Base-by-base conservation (phyloP, 257 asterid genomes). In the Thymus quinquecostatus region DNA sequence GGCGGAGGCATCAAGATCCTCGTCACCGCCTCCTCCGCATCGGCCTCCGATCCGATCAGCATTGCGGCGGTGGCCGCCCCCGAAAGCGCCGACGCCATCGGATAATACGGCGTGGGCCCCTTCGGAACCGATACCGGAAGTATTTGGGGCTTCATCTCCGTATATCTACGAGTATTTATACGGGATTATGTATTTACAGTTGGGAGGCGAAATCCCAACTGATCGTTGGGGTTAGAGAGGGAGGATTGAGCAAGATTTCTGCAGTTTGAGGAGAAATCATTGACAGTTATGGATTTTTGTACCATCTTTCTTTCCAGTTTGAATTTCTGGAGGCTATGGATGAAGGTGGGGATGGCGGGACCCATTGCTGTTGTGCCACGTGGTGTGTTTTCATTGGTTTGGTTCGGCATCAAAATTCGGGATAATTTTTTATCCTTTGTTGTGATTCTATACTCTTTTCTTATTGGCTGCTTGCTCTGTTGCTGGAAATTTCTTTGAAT, bases 41-140 rank as follows among this genome's bases (percentile, higher is more conserved):
- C 90, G 47, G 84, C 88, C 34, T 79, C 87, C 34, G 96, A 80
- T 84, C 84, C 73, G 73, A 87, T 65, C 74, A 82, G 71, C 87
- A 81, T 71, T 75, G 87, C 57, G 60, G 75, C 78, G 7, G 81
- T 67, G 21, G 76, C 36, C 11, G 75, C 69, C 43, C 6, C 8
- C 1, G 63, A 58, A 4, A 41, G 5, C 63, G 63, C 28, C 27
- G 43, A 3, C 3, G 2, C 44, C 78, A 68, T 64, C 48, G 78
- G 73, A 33, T 81, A 63, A 4, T 80, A 72, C 3, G 91, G 63
- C n/a, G 87, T 69, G 27, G 80, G 45, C 61, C 54, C 49, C 70
- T 55, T 65, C 44, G 89, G 87, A 51, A 81, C 78, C 2, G 91
- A 80, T 73, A 89, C 69, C 4, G 95, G 96, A 36, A 89, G 94